These are phyloP conservation scores for Calonectria crousiana DNA, from an alignment of 2,329 filamentous ascomycete genomes.

Conservation along the genomic window DNA sequence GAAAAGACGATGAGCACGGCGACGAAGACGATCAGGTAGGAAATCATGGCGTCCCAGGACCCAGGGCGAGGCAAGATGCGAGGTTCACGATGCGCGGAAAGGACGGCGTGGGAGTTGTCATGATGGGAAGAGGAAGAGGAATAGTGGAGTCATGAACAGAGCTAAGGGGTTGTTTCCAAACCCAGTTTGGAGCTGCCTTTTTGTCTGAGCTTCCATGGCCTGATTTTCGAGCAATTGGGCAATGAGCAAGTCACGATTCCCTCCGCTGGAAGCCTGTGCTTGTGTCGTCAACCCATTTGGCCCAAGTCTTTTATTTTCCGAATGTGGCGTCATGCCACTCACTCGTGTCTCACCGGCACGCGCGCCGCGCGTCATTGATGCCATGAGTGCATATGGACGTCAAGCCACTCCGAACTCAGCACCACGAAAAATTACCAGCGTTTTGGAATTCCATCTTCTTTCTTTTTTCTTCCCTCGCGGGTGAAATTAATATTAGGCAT, in stretches of 20 bases:
- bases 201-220: constrained; percentile 11
- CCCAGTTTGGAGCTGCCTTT: neutral
- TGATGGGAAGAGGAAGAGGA: constrained; percentile 15
- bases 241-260: neutral
- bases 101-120: constrained; percentile 10
- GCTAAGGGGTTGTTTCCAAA: neutral
- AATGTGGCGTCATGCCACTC: neutral
- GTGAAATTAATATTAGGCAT: neutral
- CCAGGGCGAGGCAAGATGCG: neutral
- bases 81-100: neutral
- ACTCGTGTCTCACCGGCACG: neutral
- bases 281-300: neutral
- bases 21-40: constrained; percentile 58
- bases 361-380: constrained; percentile 10
- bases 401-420: neutral
- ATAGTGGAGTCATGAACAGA: constrained; percentile 14
- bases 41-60: constrained; percentile 52
- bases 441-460: neutral
- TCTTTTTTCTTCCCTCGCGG: neutral
- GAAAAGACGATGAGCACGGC: constrained; percentile 58
- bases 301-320: neutral
- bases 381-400: neutral
- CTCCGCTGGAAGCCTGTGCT: neutral
- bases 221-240: constrained; percentile 3
- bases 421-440: neutral